Conservation (phyloP, 345 rosid species). For the Clausena lansium region DNA sequence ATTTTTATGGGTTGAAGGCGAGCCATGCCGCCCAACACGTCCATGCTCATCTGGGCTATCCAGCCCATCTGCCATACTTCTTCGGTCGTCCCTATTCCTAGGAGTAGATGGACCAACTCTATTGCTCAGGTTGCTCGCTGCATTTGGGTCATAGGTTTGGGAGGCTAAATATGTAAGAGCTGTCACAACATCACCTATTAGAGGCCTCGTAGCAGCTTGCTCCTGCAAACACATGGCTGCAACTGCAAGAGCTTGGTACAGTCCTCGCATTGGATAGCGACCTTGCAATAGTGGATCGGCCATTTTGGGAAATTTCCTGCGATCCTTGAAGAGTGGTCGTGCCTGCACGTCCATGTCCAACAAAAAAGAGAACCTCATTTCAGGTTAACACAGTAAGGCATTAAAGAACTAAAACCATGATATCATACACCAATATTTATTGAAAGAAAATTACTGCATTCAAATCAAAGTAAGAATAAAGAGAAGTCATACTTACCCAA, state of each 20-base stretch:
- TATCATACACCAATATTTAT: not conserved
- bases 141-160: slow-evolving; percentile 76
- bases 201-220: slow-evolving; percentile 93
- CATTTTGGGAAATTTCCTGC: slow-evolving; percentile 94
- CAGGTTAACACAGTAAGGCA: slow-evolving; percentile 6
- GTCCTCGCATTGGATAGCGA: slow-evolving; percentile 85
- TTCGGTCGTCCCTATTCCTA: slow-evolving; percentile 62
- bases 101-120: slow-evolving; percentile 68
- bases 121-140: slow-evolving; percentile 54
- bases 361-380: slow-evolving; percentile 16
- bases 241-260: slow-evolving; percentile 97
- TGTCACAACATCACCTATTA: slow-evolving; percentile 93
- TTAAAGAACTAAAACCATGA: not conserved
- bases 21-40: slow-evolving; percentile 47
- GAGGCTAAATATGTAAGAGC: slow-evolving; percentile 96
- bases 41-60: slow-evolving; percentile 67
- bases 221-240: slow-evolving; percentile 99
- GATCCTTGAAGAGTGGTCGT: slow-evolving; percentile 91
- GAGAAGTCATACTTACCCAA: slow-evolving; percentile 58
- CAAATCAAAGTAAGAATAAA: not conserved
- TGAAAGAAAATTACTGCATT: not conserved
- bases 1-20: slow-evolving; percentile 72
- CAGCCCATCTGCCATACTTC: slow-evolving; percentile 60
- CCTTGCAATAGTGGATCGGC: slow-evolving; percentile 94
- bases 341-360: slow-evolving; percentile 49